Evolutionary conservation across 2,329 filamentous ascomycete genomes (phyloP), one percentile per base, ranked within the genome.

Genomic region (Endothia cerciana): DNA sequence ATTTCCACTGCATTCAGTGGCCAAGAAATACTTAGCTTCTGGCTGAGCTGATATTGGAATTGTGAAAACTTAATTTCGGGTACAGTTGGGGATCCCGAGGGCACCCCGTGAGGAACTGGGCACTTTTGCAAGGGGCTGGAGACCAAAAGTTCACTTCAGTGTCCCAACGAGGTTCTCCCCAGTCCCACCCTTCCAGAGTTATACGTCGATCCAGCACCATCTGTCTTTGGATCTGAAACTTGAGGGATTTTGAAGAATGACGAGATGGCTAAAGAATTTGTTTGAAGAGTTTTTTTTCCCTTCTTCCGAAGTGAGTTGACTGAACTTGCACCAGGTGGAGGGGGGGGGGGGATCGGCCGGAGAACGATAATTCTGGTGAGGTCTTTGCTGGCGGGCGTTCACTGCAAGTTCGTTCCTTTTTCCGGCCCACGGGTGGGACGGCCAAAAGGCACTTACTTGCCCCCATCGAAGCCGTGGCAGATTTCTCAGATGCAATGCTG

Each of bases 31-130:
- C 53, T 17, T 36, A 33, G 55, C 33, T 22, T 36, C 28, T 36
- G 55, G 36, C n/a, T 28, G 55, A 41, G 55, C 55, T 58, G 22
- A 41, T 41, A 25, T 41, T 19, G 33, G 11, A 11, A 38, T n/a
- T 38, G 38, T 41, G 55, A 22, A 58, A 58, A 40, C 36, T 40
- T 58, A 58, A 58, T 58, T 41, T 58, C 55, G 55, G 33, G 55
- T 5, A 22, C 19, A 22, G n/a, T 38, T 58, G 19, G 11, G 53
- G 33, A n/a, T n/a, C n/a, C n/a, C 11, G 33, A 38, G 53, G 17
- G 36, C n/a, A n/a, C n/a, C n/a, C n/a, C n/a, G 55, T 15, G 33
- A 43, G 45, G 36, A 28, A 8, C 28, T 22, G 41, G 25, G 51
- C 28, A 33, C 51, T 41, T 60, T 60, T 47, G 57, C 25, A n/a